Base-by-base conservation (phyloP, 1,284 basidiomycete species). In the Leccinum pallidistipes region DNA sequence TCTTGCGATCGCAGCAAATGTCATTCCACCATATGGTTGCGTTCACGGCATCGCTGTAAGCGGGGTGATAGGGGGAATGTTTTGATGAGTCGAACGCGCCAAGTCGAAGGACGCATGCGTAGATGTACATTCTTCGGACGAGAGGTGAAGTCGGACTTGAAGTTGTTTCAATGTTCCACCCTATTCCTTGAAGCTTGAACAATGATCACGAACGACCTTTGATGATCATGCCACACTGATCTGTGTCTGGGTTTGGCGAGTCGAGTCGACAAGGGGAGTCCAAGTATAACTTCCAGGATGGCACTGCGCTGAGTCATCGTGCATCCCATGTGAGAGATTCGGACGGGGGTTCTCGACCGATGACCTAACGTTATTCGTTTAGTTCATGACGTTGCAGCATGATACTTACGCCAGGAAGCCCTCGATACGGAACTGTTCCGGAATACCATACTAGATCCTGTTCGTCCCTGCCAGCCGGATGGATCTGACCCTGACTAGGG, bases 101-200 rank as follows among this genome's bases (percentile, higher is more conserved):
- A 0, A 61, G 63, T 61, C 70, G 54, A 12, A 71, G 21, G 21
- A 21, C 21, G 21, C 21, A 21, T 21, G 21, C 3, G 21, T 21
- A 21, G 21, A 21, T 21, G 21, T 21, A 21, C 21, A 21, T 21
- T 21, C 21, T 21, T 21, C 21, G 21, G 21, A 21, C 8, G 11
- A n/a, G 2, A 7, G 7, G 54, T 18, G 21, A 12, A 32, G 12
- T 34, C 5, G 9, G 14, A 40, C 66, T 34, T 34, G 34, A 34
- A 34, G 12, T 21, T 29, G 56, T 55, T 29, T 59, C 69, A 61
- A 73, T 72, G 21, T 69, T 70, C 71, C 64, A 69, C 18, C 62
- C 55, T 8, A 45, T 32, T 67, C 68, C 27, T 50, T 58, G 2
- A 58, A 57, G 0, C 40, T 0, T 43, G 9, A 18, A 16, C 16